These are phyloP conservation scores for Fusarium longipes DNA, from an alignment of 2,329 filamentous ascomycete genomes.

Conservation along the genomic window DNA sequence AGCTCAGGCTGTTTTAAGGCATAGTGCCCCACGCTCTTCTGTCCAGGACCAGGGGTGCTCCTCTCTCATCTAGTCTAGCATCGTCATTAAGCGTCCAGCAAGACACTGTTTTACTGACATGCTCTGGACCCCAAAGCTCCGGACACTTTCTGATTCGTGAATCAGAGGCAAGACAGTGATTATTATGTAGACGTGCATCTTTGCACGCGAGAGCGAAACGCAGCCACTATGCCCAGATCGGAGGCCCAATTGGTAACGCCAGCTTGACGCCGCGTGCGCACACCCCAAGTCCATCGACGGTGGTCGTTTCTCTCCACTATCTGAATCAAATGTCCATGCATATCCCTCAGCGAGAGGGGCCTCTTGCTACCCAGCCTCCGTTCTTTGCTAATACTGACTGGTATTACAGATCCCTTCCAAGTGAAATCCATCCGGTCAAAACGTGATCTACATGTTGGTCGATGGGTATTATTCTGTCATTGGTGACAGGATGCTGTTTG, in stretches of 20 bases:
- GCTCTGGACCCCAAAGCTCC: conserved; percentile 16
- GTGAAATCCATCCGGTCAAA: conserved; percentile 3
- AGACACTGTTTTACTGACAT: conserved; percentile 19
- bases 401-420: background rate
- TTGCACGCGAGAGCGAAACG: conserved; percentile 36
- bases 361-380: conserved; percentile 12
- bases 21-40: conserved; percentile 33
- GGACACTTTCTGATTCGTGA: conserved; percentile 29
- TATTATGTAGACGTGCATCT: conserved; percentile 38
- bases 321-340: conserved; percentile 17
- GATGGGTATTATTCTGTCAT: conserved; percentile 4
- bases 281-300: conserved; percentile 1
- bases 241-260: conserved; percentile 20
- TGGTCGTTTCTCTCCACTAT: conserved; percentile 5
- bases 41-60: conserved; percentile 8
- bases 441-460: conserved; percentile 18
- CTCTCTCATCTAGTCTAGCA: conserved; percentile 24
- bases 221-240: conserved; percentile 21
- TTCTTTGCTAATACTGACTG: conserved; percentile 1
- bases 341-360: conserved; percentile 7
- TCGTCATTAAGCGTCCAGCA: conserved; percentile 28
- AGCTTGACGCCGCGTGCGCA: conserved; percentile 32
- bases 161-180: conserved; percentile 34
- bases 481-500: conserved; percentile 19
- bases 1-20: conserved; percentile 32